These are phyloP conservation scores for Mucor plumbeus DNA, from an alignment of 371 early-diverging fungal species.

Conservation along the genomic window DNA sequence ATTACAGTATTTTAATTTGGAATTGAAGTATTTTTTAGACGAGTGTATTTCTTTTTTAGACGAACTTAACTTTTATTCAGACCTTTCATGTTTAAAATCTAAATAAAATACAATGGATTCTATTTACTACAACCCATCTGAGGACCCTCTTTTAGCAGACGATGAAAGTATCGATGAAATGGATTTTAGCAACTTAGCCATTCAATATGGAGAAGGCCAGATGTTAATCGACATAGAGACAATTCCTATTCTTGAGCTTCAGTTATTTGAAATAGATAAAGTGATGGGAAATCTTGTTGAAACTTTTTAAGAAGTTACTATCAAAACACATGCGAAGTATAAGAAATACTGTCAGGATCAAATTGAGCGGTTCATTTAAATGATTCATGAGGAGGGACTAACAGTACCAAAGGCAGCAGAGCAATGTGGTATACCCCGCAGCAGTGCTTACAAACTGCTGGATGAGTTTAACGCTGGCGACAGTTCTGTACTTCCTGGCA, in stretches of 20 bases:
- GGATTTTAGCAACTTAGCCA: constrained; percentile 13
- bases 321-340: background rate
- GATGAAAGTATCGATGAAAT: constrained; percentile 20
- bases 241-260: constrained; percentile 1
- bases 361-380: constrained; percentile 20
- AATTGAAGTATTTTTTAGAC: too few species aligned
- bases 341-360: constrained; percentile 20
- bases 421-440: constrained; percentile 16
- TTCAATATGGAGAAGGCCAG: constrained; percentile 14
- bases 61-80: constrained; percentile 15
- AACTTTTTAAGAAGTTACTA: too few species aligned
- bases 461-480: constrained; percentile 19
- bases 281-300: background rate
- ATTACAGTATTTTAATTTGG: too few species aligned
- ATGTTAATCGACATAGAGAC: constrained; percentile 8
- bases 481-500: constrained; percentile 12
- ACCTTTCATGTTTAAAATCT: constrained; percentile 2
- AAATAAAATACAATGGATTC: constrained; percentile 18
- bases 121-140: constrained; percentile 19
- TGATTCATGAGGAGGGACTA: constrained; percentile 22
- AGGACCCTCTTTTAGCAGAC: constrained; percentile 14
- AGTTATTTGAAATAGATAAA: background rate
- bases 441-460: constrained; percentile 22
- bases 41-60: constrained; percentile 8
- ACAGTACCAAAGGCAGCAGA: constrained; percentile 23